These are phyloP conservation scores for Neostapfia colusana DNA, from an alignment of 176 grass and related monocot species.

Conservation along the genomic window DNA sequence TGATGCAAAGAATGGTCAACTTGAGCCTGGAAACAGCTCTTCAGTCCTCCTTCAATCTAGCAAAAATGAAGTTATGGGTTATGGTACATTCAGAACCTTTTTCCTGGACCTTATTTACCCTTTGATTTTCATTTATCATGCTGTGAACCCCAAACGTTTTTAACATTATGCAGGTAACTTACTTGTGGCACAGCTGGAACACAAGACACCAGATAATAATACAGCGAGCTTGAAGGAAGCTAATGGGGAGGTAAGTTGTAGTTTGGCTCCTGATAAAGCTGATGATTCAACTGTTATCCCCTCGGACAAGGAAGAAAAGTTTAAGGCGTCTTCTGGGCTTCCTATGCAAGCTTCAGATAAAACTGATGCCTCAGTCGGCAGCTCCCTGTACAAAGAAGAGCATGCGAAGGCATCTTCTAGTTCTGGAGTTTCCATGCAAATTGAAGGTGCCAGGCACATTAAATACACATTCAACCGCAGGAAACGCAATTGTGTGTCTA, in stretches of 20 bases:
- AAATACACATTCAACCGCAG: conserved; percentile 91
- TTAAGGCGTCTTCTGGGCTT: conserved; percentile 5
- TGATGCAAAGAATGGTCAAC: conserved; percentile 36
- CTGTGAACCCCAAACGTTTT: conserved; percentile 18
- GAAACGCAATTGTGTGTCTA: conserved; percentile 63
- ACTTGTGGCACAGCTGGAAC: conserved; percentile 10
- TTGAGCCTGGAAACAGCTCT: conserved; percentile 34
- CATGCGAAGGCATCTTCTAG: conserved; percentile 20
- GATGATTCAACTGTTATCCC: conserved; percentile 34
- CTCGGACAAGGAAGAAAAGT: conserved; percentile 38
- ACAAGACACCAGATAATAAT: conserved; percentile 30
- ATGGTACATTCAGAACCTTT: conserved; percentile 34
- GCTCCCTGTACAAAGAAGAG: conserved; percentile 26
- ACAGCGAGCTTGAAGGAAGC: conserved; percentile 34
- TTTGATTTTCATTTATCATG: conserved; percentile 13
- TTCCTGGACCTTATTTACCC: conserved; percentile 3
- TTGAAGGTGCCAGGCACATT: conserved; percentile 56
- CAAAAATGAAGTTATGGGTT: conserved; percentile 38
- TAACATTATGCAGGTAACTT: conserved; percentile 44
- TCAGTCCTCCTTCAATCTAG: conserved; percentile 13
- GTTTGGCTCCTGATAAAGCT: conserved; percentile 37
- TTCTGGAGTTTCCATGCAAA: conserved; percentile 45
- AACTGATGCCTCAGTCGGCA: conserved; percentile 31
- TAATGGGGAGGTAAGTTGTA: conserved; percentile 31
- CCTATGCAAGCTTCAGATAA: conserved; percentile 27